These are phyloP conservation scores for Exophiala spinifera DNA, from an alignment of 2,329 filamentous ascomycete genomes.

Conservation along the genomic window DNA sequence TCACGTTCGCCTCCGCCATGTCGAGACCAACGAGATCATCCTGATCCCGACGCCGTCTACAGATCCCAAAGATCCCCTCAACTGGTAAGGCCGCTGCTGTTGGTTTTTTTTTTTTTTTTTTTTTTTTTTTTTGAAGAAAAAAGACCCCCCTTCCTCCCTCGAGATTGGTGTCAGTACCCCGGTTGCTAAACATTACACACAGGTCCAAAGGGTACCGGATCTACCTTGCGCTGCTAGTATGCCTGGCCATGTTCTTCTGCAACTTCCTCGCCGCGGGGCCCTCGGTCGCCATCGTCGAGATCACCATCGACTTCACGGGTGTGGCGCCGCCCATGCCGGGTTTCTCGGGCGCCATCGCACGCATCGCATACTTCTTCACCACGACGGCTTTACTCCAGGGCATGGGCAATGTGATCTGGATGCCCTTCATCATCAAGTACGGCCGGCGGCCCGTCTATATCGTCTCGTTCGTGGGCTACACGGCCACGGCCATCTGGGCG, in stretches of 20 bases:
- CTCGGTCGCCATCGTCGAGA: slow-evolving; percentile 50
- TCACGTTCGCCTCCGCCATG: too few relatives aligned
- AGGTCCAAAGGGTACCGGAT: slow-evolving; percentile 28
- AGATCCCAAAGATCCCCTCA: too few relatives aligned
- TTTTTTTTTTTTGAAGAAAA: too few relatives aligned
- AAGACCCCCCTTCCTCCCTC: too few relatives aligned
- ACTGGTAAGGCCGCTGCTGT: too few relatives aligned
- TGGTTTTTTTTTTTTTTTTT: too few relatives aligned
- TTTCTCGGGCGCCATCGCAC: slow-evolving; percentile 40
- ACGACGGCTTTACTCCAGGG: slow-evolving; percentile 50
- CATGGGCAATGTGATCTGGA: slow-evolving; percentile 43
- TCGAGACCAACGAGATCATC: too few relatives aligned
- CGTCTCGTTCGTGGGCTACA: slow-evolving; percentile 40
- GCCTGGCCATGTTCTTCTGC: slow-evolving; percentile 54
- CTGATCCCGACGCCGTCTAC: too few relatives aligned
- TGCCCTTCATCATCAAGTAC: slow-evolving; percentile 39
- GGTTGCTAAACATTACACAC: too few relatives aligned
- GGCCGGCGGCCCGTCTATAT: slow-evolving; percentile 38
- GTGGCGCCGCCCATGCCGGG: slow-evolving; percentile 29
- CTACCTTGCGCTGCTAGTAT: slow-evolving; percentile 51
- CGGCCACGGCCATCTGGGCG: slow-evolving; percentile 40
- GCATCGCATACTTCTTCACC: slow-evolving; percentile 54
- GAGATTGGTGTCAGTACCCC: too few relatives aligned
- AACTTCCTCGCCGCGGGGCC: slow-evolving; percentile 58
- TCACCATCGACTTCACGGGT: slow-evolving; percentile 49